A percentile compares a stretch with the other conserved stretches of the same genome.
These are phyloP conservation scores for Isatis lusitanica DNA, from an alignment of 441 rosid genomes.

Conservation along the genomic window DNA sequence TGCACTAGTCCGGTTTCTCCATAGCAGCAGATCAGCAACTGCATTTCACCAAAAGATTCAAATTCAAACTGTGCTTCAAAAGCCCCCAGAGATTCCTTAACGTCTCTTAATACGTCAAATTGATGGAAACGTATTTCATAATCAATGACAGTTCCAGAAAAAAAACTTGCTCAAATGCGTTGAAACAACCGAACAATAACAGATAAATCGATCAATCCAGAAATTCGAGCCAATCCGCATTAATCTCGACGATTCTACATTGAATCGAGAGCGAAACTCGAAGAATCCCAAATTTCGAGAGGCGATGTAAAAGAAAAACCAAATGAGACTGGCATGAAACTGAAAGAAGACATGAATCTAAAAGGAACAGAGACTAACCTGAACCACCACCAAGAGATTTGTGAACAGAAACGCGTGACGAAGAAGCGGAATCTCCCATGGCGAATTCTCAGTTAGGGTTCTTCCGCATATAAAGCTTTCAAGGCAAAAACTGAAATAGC, in stretches of 20 bases:
- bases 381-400: constrained; percentile 74
- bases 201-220: constrained; percentile 4
- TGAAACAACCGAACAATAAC: background rate
- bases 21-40: constrained; percentile 82
- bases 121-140: background rate
- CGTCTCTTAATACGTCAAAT: background rate
- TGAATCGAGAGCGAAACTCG: background rate
- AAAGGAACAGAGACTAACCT: constrained; percentile 36
- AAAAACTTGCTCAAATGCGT: background rate
- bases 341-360: background rate
- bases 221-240: too few species aligned
- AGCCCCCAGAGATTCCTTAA: background rate
- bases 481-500: background rate
- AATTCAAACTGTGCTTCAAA: background rate
- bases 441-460: constrained; percentile 30
- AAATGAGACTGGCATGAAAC: background rate
- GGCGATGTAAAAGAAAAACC: background rate
- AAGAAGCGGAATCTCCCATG: constrained; percentile 59
- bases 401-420: constrained; percentile 50
- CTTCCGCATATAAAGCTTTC: constrained; percentile 22
- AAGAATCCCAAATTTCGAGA: background rate
- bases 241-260: background rate
- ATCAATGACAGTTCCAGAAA: background rate
- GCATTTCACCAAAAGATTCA: constrained; percentile 1
- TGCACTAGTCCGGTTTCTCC: constrained; percentile 67